phyloP scores from a whole-genome alignment of 495 filamentous ascomycete genomes.

The Penicillium coffeae region DNA sequence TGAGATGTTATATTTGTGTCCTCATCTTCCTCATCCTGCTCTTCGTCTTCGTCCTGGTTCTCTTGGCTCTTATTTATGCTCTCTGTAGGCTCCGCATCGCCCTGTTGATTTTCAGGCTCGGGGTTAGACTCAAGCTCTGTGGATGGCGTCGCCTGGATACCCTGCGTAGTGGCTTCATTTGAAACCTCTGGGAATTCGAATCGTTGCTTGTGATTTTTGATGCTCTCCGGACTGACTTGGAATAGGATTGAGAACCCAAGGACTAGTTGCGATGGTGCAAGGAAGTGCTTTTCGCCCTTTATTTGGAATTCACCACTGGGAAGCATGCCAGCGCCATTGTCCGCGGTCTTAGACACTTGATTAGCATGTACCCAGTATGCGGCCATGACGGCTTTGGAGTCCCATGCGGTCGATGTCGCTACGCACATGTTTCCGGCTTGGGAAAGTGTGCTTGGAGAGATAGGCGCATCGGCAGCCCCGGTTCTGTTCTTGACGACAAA shows the following conservation, averaged over 20 bases:
- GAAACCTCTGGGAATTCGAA: slow-evolving; percentile 33
- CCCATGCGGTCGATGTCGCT: slow-evolving; percentile 84
- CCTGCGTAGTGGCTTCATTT: slow-evolving; percentile 1
- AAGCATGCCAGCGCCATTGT: slow-evolving; percentile 70
- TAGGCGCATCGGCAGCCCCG: slow-evolving; percentile 70
- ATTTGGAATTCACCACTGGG: slow-evolving; percentile 72
- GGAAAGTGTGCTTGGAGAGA: slow-evolving; percentile 84
- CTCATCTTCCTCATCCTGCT: slow-evolving; percentile 14
- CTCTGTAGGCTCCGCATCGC: background rate
- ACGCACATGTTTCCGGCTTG: slow-evolving; percentile 86
- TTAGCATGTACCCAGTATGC: slow-evolving; percentile 90
- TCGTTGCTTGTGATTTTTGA: slow-evolving; percentile 69
- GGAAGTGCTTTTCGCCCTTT: slow-evolving; percentile 79
- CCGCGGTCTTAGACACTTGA: slow-evolving; percentile 80
- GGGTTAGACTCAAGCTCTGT: background rate
- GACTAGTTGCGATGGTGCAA: slow-evolving; percentile 83
- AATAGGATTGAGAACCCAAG: slow-evolving; percentile 87
- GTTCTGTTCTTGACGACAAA: slow-evolving; percentile 84
- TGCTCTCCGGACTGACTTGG: slow-evolving; percentile 84
- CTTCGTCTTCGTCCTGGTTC: slow-evolving; percentile 1
- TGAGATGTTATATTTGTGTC: slow-evolving; percentile 13
- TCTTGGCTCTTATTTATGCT: background rate
- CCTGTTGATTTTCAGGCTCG: background rate
- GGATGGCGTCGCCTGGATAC: background rate
- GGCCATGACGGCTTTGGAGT: slow-evolving; percentile 89